Evolutionary conservation across 2,329 filamentous ascomycete genomes (phyloP), one percentile per base, ranked within the genome.

Genomic region (Alternaria ventricosa): DNA sequence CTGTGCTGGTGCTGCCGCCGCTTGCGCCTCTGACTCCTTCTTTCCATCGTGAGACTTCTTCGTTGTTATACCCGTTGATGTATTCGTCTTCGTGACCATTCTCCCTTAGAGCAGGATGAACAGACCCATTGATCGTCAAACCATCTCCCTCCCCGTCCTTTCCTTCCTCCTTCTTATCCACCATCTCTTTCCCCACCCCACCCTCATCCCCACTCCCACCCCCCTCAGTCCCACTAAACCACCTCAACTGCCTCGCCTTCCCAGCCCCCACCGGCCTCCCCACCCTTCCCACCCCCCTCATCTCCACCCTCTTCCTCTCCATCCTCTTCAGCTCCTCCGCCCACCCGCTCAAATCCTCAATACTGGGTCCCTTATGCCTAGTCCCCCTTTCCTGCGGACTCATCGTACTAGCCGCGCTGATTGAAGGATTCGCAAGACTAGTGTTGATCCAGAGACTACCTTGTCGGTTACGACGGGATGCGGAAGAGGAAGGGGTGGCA

Each of bases 281-380:
- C 5, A n/a, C 4, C 13, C 13, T 7, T 13, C 33, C 33, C 15
- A 33, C 6, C 3, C 41, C 5, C 4, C 28, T 18, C n/a, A 59
- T 27, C 4, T 55, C 61, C 6, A 30, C 9, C 5, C 56, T 51
- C 57, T 58, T 63, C 4, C 30, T 53, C 44, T 64, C 57, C 66
- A 68, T 66, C 4, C 15, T 46, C 36, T 58, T 61, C 7, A 68
- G 12, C 22, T 68, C 57, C 11, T 55, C 20, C 1, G 67, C 67
- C 67, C 64, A 69, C 5, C 11, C 15, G 15, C 18, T 28, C 8
- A 65, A 33, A 8, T 63, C 67, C 10, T 27, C 18, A 6, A 56
- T 45, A 20, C 60, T 67, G 4, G 64, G 61, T 13, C 58, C 66
- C 10, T 49, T 36, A 13, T 47, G 62, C 1, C 33, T 51, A 1